Evolutionary conservation across 345 rosid species (phyloP).

Genomic region (Noccaea bulbosa): DNA sequence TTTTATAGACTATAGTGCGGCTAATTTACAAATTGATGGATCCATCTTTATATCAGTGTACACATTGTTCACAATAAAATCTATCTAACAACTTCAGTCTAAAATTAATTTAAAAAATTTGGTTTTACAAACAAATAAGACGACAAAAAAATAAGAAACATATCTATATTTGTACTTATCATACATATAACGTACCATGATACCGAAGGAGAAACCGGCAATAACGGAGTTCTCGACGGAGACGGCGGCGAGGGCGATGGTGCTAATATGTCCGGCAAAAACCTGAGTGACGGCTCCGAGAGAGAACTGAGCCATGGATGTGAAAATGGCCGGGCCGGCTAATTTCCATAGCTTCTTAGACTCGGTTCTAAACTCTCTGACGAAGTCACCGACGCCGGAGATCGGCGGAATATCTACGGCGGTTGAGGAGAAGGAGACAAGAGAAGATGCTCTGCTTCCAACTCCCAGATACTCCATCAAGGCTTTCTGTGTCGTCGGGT

Average conservation of each 20-base stretch:
- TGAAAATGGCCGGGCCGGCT: constrained; percentile 67
- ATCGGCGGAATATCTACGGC: constrained; percentile 72
- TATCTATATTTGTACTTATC: too few species aligned
- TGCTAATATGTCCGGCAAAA: constrained; percentile 71
- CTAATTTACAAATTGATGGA: too few species aligned
- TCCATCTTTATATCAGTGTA: too few species aligned
- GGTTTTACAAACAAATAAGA: too few species aligned
- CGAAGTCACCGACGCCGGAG: constrained; percentile 51
- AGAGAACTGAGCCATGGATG: constrained; percentile 54
- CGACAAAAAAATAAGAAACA: too few species aligned
- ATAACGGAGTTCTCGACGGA: constrained; percentile 68
- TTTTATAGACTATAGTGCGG: too few species aligned
- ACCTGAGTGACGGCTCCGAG: constrained; percentile 64
- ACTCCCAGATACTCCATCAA: constrained; percentile 13
- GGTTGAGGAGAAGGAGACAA: constrained; percentile 50
- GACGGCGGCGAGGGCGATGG: constrained; percentile 64
- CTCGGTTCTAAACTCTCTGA: constrained; percentile 55
- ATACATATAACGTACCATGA: constrained; percentile 46
- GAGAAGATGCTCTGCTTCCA: constrained; percentile 41
- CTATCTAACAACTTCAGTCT: not conserved
- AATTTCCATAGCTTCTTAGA: constrained; percentile 63
- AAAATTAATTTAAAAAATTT: too few species aligned
- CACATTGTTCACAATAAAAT: not conserved
- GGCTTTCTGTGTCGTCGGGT: constrained; percentile 40
- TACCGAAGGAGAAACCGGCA: constrained; percentile 69